phyloP scores from a whole-genome alignment of 768 basidiomycete species.

The Heimioporus sp. region DNA sequence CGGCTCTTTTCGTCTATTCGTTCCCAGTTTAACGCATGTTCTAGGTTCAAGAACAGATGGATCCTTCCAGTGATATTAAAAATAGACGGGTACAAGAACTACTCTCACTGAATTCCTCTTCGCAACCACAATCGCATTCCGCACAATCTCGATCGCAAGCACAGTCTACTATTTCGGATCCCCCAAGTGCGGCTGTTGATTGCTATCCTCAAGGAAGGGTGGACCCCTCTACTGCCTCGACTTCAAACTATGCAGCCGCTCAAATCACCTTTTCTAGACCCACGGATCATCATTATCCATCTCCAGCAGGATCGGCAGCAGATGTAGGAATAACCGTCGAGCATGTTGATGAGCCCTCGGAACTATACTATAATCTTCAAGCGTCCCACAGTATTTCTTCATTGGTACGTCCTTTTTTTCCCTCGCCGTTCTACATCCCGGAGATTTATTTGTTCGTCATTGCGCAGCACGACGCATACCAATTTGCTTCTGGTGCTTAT shows the following conservation, averaged over 20 bases:
- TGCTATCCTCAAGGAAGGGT: not conserved
- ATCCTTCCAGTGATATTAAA: conserved; percentile 7
- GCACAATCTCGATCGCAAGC: not conserved
- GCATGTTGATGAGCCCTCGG: conserved; percentile 8
- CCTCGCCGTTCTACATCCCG: not conserved
- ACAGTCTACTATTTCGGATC: not conserved
- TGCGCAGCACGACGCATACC: conserved; percentile 16
- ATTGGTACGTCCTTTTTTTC: conserved; percentile 17
- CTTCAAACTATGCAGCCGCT: not conserved
- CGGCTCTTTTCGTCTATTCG: not conserved
- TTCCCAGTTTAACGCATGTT: not conserved
- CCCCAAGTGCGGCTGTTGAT: not conserved
- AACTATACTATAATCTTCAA: conserved; percentile 13
- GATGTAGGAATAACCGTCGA: conserved; percentile 17
- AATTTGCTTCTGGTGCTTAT: not conserved
- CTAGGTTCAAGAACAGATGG: conserved; percentile 1
- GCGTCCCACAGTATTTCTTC: conserved; percentile 20
- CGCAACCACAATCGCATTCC: conserved; percentile 1
- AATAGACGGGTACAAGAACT: conserved; percentile 26
- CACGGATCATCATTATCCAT: conserved; percentile 2
- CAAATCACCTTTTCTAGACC: conserved; percentile 7
- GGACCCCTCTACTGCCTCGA: conserved; percentile 6
- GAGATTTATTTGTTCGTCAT: not conserved
- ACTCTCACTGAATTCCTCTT: conserved; percentile 8
- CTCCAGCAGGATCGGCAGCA: conserved; percentile 1